Percentiles rank a stretch among this genome's conserved stretches.
These are phyloP conservation scores for Botrytis fabae DNA, from an alignment of 2,329 filamentous ascomycete species.

Conservation along the genomic window DNA sequence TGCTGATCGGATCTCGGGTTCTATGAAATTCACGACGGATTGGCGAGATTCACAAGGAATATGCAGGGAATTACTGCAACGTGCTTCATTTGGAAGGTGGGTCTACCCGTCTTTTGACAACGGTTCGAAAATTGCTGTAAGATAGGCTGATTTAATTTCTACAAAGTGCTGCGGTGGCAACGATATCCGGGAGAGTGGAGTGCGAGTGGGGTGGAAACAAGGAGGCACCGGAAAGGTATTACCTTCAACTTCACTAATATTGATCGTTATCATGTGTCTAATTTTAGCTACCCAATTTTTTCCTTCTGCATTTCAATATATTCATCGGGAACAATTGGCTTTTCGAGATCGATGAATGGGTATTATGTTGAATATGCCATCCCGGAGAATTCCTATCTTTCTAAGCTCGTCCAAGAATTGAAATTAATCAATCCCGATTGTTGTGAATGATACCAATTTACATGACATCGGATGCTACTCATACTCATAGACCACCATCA, in stretches of 20 bases:
- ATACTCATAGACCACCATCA: background rate
- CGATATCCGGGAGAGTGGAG: background rate
- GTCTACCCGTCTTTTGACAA: background rate
- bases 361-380: background rate
- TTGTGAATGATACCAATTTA: background rate
- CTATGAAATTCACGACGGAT: background rate
- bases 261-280: background rate
- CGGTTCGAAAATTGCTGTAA: background rate
- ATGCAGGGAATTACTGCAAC: background rate
- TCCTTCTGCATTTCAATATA: background rate
- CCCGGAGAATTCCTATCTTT: background rate
- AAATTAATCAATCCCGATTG: background rate
- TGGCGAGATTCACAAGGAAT: background rate
- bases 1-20: background rate
- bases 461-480: background rate
- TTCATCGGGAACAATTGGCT: background rate
- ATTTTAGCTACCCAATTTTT: no score
- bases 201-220: background rate
- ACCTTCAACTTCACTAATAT: background rate
- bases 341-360: background rate
- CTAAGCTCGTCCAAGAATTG: background rate
- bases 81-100: slow-evolving; percentile 4
- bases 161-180: background rate
- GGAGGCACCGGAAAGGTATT: background rate
- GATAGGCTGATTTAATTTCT: background rate